A percentile compares a stretch with the other conserved stretches of the same genome.
Conservation (phyloP, 108 stramenopile genomes). For the Fistulifera pelliculosa region DNA sequence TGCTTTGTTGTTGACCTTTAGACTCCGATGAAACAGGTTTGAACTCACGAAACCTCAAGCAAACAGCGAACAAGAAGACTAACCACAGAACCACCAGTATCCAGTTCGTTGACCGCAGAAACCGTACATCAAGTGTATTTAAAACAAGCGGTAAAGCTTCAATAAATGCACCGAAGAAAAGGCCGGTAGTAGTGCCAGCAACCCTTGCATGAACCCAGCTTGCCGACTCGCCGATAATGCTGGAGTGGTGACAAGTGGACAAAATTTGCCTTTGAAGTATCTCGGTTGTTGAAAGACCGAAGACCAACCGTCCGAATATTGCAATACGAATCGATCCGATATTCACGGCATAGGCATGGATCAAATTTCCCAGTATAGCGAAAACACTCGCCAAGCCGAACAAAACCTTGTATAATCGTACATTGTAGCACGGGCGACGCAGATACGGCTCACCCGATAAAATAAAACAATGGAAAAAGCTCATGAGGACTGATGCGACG, state of each 20-base stretch:
- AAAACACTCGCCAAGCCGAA: conserved; percentile 29
- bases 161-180: conserved; percentile 46
- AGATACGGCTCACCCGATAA: conserved; percentile 8
- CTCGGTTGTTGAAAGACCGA: conserved; percentile 59
- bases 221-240: conserved; percentile 54
- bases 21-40: conserved; percentile 15
- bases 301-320: conserved; percentile 47
- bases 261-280: conserved; percentile 61
- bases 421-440: background rate
- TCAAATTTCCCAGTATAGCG: conserved; percentile 48
- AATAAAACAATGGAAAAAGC: conserved; percentile 35
- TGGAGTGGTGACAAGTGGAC: conserved; percentile 30
- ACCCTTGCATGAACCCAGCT: conserved; percentile 43
- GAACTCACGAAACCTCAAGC: conserved; percentile 10
- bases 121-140: conserved; percentile 24
- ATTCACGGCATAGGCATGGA: conserved; percentile 34
- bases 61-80: conserved; percentile 29
- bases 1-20: too few relatives aligned
- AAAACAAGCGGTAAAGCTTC: conserved; percentile 12
- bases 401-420: background rate
- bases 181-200: conserved; percentile 46
- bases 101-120: conserved; percentile 29
- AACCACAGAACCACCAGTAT: conserved; percentile 52
- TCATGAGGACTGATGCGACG: conserved; percentile 51
- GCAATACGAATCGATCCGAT: conserved; percentile 40